Base-by-base conservation (phyloP, 352 stramenopile species). In the Detonula confervacea region DNA sequence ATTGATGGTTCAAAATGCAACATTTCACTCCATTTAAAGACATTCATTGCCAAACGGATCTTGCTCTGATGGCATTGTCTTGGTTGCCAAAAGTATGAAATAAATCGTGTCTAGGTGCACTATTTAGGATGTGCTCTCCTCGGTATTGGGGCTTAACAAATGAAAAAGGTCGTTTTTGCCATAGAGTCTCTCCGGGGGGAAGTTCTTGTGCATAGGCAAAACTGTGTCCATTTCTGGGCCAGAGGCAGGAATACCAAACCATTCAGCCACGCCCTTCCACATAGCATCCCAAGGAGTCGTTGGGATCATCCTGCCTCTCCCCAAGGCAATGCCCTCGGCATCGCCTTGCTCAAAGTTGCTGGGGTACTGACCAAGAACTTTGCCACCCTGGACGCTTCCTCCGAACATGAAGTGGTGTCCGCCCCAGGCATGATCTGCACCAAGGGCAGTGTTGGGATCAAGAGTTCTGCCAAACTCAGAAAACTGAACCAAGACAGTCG, bases 381-480 rank as follows among this genome's bases (percentile, higher is more conserved):
- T 67, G 6, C 86, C 84, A 35, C 89, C 88, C 7, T 90, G 86
- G 0, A 95, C 52, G 18, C 37, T 54, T 16, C 88, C 88, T 55
- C 87, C 85, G 4, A 87, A 55, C 54, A 91, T 81, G 14, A 89
- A 84, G 56, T 82, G 67, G 61, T 76, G 59, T 57, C 81, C 81
- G 54, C 76, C 81, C 77, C 42, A 62, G 37, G 30, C 47, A 78
- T 94, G 89, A 63, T 94, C 89, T 55, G 79, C 83, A 59, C 89
- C 81, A 51, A 51, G 42, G 42, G 20, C 12, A 55, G 46, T 55
- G 51, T 94, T 91, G 0, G 75, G 73, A 29, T 87, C 87, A 20
- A 94, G 69, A 61, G 87, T 93, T 3, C 89, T 60, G 3, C 69
- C 81, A 70, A 94, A 94, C 14, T 94, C 89, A 51, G 62, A 83